These are phyloP conservation scores for Zoysia pacifica DNA, from an alignment of 176 grass and related monocot genomes.

Conservation along the genomic window DNA sequence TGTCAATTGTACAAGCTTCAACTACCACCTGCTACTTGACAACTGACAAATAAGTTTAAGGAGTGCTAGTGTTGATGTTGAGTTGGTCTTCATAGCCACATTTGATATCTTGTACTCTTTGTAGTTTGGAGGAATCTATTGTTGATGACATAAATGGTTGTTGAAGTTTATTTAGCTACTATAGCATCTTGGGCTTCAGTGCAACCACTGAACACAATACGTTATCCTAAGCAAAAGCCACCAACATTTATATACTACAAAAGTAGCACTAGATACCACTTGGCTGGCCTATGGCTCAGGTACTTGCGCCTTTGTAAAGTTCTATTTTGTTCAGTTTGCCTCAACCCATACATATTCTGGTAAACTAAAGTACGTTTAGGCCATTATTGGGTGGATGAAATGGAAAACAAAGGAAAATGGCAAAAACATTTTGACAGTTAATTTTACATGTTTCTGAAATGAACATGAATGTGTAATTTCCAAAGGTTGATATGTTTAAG, in stretches of 20 bases:
- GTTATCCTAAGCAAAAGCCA: conserved; percentile 10
- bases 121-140: conserved; percentile 29
- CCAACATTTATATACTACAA: conserved; percentile 1
- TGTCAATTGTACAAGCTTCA: conserved; percentile 38
- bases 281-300: not conserved
- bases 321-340: not conserved
- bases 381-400: not conserved
- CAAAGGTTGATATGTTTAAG: not conserved
- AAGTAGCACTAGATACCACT: conserved; percentile 23
- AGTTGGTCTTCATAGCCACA: conserved; percentile 29
- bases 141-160: conserved; percentile 5
- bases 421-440: not conserved
- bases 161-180: not conserved
- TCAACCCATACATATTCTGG: not conserved
- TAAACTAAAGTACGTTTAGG: not conserved
- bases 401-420: not conserved
- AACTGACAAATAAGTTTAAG: conserved; percentile 31
- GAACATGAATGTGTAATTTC: not conserved
- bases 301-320: not conserved
- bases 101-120: conserved; percentile 30
- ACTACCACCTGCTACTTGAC: conserved; percentile 42
- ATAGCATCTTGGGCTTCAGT: not conserved
- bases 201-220: not conserved
- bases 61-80: conserved; percentile 29
- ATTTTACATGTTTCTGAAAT: not conserved